phyloP scores from a whole-genome alignment of 2,329 filamentous ascomycete species.

The Chaetomiaceae sp. region DNA sequence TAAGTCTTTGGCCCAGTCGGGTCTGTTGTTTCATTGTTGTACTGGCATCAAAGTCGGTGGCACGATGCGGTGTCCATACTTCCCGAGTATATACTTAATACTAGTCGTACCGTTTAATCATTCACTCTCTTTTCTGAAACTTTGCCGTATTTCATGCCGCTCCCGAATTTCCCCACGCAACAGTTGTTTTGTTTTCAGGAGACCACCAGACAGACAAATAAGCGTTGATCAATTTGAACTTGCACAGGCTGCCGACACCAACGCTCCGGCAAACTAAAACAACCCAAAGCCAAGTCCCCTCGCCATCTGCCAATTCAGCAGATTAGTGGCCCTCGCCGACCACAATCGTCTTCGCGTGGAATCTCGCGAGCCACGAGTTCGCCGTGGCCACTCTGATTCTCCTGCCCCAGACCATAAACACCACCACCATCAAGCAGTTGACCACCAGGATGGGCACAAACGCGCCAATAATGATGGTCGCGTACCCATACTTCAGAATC shows the following conservation, averaged over 20 bases:
- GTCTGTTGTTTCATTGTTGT: no score
- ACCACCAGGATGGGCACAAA: slow-evolving; percentile 44
- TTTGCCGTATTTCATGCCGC: no score
- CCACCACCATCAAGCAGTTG: slow-evolving; percentile 44
- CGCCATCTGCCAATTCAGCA: neutral
- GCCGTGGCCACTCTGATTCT: slow-evolving; percentile 42
- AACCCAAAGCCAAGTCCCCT: no score
- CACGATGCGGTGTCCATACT: neutral
- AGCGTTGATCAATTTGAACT: no score
- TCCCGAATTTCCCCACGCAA: no score
- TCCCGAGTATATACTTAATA: neutral
- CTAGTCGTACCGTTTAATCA: neutral
- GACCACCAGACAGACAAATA: no score
- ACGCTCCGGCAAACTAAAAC: no score
- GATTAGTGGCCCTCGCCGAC: slow-evolving; percentile 9
- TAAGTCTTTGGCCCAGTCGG: no score
- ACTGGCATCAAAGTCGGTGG: no score
- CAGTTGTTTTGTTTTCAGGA: no score
- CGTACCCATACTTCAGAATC: slow-evolving; percentile 45
- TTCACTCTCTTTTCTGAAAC: no score
- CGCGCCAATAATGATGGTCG: slow-evolving; percentile 46
- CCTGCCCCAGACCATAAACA: slow-evolving; percentile 50
- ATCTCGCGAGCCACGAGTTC: slow-evolving; percentile 42
- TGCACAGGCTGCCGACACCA: no score
- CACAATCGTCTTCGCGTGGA: slow-evolving; percentile 31